Evolutionary conservation across 2,329 filamentous ascomycete genomes (phyloP).

Genomic region (Colletotrichum limetticola): DNA sequence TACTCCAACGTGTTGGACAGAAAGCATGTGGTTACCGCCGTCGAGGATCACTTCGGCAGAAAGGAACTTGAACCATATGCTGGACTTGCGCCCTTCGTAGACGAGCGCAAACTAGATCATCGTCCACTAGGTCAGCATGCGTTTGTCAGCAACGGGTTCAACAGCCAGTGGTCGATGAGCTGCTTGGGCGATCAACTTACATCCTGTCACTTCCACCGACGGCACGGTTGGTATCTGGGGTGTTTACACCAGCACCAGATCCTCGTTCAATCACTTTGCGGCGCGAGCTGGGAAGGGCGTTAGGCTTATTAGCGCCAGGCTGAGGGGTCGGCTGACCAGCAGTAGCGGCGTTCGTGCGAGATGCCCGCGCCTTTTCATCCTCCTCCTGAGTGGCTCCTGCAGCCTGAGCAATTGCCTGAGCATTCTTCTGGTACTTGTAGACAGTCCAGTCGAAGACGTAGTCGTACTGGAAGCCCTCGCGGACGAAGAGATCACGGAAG

Average conservation of each 20-base stretch:
- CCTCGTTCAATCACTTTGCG: conserved; percentile 85
- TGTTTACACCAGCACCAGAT: conserved; percentile 68
- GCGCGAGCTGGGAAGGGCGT: conserved; percentile 80
- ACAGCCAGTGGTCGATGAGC: conserved; percentile 72
- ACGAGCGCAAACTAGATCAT: conserved; percentile 84
- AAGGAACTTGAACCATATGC: conserved; percentile 54
- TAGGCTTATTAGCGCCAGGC: conserved; percentile 74
- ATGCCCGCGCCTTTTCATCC: conserved; percentile 80
- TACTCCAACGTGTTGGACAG: conserved; percentile 38
- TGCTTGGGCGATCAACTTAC: conserved; percentile 79
- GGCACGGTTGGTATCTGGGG: conserved; percentile 78
- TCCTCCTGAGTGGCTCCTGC: conserved; percentile 71
- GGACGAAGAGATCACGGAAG: conserved; percentile 98
- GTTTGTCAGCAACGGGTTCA: conserved; percentile 76
- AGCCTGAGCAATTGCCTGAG: conserved; percentile 84
- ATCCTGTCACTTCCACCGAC: conserved; percentile 90
- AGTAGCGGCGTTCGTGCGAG: conserved; percentile 73
- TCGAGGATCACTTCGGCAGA: conserved; percentile 54
- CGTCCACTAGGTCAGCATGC: conserved; percentile 86
- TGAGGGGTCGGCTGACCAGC: conserved; percentile 68
- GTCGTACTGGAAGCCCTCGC: conserved; percentile 99
- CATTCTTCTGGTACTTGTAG: conserved; percentile 99
- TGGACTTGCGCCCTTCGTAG: conserved; percentile 74
- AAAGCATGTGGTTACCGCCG: conserved; percentile 37
- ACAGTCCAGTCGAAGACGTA: conserved; percentile 99